Conservation (phyloP, 495 filamentous ascomycete species). For the Hypomontagnella monticulosa region DNA sequence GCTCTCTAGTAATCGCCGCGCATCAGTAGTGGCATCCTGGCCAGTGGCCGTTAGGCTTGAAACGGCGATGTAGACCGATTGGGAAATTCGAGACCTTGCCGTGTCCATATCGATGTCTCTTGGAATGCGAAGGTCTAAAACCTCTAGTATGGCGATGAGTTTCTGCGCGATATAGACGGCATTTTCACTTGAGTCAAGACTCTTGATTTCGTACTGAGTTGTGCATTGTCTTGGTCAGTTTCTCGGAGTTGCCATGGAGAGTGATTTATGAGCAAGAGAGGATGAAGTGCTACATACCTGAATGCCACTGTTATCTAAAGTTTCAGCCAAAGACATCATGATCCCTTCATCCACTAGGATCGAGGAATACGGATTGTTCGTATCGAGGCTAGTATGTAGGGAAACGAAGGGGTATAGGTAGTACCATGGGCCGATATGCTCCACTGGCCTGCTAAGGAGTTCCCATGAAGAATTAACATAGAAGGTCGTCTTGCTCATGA, state of each 20-base stretch:
- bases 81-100: slow-evolving; percentile 43
- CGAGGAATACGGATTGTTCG: slow-evolving; percentile 26
- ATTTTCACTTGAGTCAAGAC: not conserved
- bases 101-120: slow-evolving; percentile 46
- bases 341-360: not conserved
- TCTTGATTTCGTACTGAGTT: not conserved
- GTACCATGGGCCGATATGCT: slow-evolving; percentile 53
- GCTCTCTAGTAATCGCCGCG: slow-evolving; percentile 7
- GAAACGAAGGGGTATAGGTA: slow-evolving; percentile 51
- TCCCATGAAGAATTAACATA: slow-evolving; percentile 55
- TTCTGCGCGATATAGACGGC: slow-evolving; percentile 29
- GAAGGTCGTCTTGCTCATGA: slow-evolving; percentile 58
- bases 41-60: slow-evolving; percentile 23
- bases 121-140: slow-evolving; percentile 44
- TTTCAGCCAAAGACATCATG: not conserved
- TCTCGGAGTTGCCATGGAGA: not conserved
- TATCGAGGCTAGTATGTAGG: slow-evolving; percentile 44
- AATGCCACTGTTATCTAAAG: slow-evolving; percentile 6
- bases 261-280: not conserved
- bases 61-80: slow-evolving; percentile 45
- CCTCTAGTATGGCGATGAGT: slow-evolving; percentile 47
- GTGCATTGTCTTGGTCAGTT: not conserved
- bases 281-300: slow-evolving; percentile 4
- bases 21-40: not conserved
- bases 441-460: slow-evolving; percentile 48